phyloP scores from a whole-genome alignment of 441 rosid genomes.

The Arabidopsis lyrata region DNA sequence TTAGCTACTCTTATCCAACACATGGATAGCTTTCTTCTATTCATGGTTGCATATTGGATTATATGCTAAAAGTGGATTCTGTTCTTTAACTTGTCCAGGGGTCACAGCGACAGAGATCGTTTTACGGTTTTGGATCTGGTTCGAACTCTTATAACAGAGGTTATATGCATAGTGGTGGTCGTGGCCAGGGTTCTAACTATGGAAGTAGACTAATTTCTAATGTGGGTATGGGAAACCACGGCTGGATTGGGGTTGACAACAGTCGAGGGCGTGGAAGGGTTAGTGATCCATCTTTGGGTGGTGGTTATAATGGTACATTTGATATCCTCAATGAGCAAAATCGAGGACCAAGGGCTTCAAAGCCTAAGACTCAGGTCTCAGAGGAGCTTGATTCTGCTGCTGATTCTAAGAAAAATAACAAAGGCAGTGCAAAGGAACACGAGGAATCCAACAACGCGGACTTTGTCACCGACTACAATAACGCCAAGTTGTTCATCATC shows the following conservation, averaged over 20 bases:
- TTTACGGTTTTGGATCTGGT: slow-evolving; percentile 63
- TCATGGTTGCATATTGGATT: slow-evolving; percentile 4
- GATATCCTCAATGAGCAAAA: slow-evolving; percentile 75
- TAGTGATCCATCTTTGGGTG: slow-evolving; percentile 50
- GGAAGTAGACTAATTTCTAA: slow-evolving; percentile 55
- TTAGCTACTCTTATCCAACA: slow-evolving; percentile 1
- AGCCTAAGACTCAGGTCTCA: slow-evolving; percentile 58
- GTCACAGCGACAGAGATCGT: slow-evolving; percentile 73
- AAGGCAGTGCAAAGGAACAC: slow-evolving; percentile 43
- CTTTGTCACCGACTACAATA: slow-evolving; percentile 54
- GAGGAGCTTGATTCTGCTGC: slow-evolving; percentile 53
- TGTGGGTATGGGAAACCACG: slow-evolving; percentile 53
- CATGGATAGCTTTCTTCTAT: slow-evolving; percentile 9
- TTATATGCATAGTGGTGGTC: slow-evolving; percentile 53
- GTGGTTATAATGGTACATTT: slow-evolving; percentile 59
- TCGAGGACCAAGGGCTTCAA: slow-evolving; percentile 72
- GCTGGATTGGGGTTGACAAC: slow-evolving; percentile 61
- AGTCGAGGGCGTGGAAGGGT: slow-evolving; percentile 60
- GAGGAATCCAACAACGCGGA: slow-evolving; percentile 54
- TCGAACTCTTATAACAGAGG: slow-evolving; percentile 62
- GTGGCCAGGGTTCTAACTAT: slow-evolving; percentile 54
- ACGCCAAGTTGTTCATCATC: slow-evolving; percentile 68
- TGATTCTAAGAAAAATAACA: slow-evolving; percentile 49
- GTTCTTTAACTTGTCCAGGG: slow-evolving; percentile 50
- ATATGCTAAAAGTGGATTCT: slow-evolving; percentile 16